A percentile compares a stretch with the other conserved stretches of the same genome.
These are phyloP conservation scores for Paragyromitra xinjiangensis DNA, from an alignment of 495 filamentous ascomycete genomes.

Conservation along the genomic window DNA sequence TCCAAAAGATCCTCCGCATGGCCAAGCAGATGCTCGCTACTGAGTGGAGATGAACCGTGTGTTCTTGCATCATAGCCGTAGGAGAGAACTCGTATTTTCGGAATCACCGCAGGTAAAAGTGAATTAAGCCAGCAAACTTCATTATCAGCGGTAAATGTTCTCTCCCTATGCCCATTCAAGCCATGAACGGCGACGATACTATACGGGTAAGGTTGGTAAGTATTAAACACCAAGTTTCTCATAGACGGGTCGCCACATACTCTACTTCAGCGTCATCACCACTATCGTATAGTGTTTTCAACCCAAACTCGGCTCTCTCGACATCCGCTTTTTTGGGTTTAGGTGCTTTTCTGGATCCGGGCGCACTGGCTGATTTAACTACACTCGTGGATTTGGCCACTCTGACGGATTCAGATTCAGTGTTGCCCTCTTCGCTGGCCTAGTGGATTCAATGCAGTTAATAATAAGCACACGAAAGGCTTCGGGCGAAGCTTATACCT, in stretches of 20 bases:
- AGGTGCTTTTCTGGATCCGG: background rate
- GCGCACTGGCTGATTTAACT: background rate
- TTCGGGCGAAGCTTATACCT: background rate
- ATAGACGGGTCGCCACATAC: background rate
- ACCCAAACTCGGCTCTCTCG: constrained; percentile 12
- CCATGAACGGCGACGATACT: constrained; percentile 26
- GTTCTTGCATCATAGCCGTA: constrained; percentile 15
- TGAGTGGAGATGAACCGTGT: background rate
- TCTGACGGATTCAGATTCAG: background rate
- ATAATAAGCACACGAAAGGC: background rate
- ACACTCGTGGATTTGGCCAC: background rate
- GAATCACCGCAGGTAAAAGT: background rate
- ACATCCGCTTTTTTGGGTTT: background rate
- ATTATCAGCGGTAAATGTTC: constrained; percentile 8
- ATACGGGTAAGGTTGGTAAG: background rate
- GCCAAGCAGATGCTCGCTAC: background rate
- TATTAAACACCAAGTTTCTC: background rate
- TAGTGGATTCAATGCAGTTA: background rate
- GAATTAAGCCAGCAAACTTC: background rate
- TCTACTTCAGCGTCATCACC: constrained; percentile 5
- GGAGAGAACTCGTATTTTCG: constrained; percentile 6
- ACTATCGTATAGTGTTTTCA: background rate
- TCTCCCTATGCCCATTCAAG: constrained; percentile 10
- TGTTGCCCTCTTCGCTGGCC: background rate
- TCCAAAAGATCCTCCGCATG: constrained; percentile 8